Evolutionary conservation across 768 basidiomycete species (phyloP), one percentile per base, ranked within the genome.

Genomic region (Cyathus striatus): DNA sequence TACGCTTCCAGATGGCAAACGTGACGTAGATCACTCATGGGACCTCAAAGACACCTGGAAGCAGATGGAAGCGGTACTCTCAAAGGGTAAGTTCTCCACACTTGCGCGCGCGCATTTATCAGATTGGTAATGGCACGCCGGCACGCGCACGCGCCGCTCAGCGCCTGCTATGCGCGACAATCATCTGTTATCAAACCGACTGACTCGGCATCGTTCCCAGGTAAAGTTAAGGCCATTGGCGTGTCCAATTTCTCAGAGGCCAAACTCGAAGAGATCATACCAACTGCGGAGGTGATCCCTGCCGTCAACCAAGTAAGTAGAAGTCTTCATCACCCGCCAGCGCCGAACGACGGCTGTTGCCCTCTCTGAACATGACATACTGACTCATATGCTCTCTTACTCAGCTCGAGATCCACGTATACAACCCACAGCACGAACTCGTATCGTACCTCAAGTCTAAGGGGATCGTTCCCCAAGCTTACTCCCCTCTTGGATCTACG

Each of bases 401-500:
- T 17, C 40, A 89, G 81, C 70, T 91, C 38, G 86, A 86, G 54
- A 62, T 85, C 14, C 86, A 88, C 55, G 62, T 83, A 18, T 87
- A 81, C 62, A 83, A 86, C 60, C 84, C 85, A 1, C 81, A 90
- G 54, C 84, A 79, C 62, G 72, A 79, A 39, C 74, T 90, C 38
- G 42, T 81, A 32, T 64, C 66, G 9, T 90, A 76, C 63, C 68
- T 86, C 49, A 71, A 73, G 56, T 68, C 72, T 14, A 80, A 89
- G 57, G 70, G 68, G 16, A 90, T 92, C 52, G 64, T 81, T 39
- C 71, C 85, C 0, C 73, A 89, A 58, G 89, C 90, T 1, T 92
- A 87, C 60, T 90, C 86, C 6, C 89, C 90, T 6, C 77, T 91
- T 12, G 88, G 82, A 25, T 85, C 81, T 6, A 71, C 78, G 9